Evolutionary conservation across 768 basidiomycete genomes (phyloP), one percentile per base, ranked within the genome.

Genomic region (Infundibulicybe gibba): DNA sequence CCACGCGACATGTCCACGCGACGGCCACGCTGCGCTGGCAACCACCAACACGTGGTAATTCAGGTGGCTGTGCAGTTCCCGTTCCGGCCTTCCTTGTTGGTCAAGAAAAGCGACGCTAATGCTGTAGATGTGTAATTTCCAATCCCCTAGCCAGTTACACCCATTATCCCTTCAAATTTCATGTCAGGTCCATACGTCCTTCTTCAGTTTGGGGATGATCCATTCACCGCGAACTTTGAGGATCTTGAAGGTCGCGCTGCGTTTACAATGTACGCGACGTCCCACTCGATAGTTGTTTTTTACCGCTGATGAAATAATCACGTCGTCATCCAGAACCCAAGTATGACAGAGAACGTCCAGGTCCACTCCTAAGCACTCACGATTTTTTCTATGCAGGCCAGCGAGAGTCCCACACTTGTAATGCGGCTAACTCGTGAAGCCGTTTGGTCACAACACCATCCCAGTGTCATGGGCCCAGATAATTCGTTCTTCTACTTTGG

Each of bases 401-500:
- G 74, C 15, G 67, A 72, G 47, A 70, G 65, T 42, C 81, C 84
- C 16, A 87, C 85, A 62, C 64, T 75, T 20, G 72, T 89, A 49
- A 71, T 87, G 49, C 75, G 80, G 51, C 66, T 90, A 45, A 72
- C 75, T 34, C 79, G 88, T 14, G 85, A 90, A 56, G 61, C 71
- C 0, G 70, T 67, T 16, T 90, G 88, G 87, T 70, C 79, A 17
- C 74, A 80, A 54, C 81, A 80, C 46, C 81, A 87, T 57, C 77
- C 80, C 17, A 74, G 69, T 40, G 81, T 89, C 52, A 83, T 88
- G 81, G 88, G 88, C n/a, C 88, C 88, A n/a, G 78, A 74, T 49
- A 84, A 78, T 34, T 80, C 88, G 5, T 87, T 75, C 59, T 77
- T 89, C 50, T 90, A 87, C 57, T 80, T 90, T 49, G 88, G 88